Conservation (phyloP, 306 rosid genomes). For the Astragalus glycyphyllos region DNA sequence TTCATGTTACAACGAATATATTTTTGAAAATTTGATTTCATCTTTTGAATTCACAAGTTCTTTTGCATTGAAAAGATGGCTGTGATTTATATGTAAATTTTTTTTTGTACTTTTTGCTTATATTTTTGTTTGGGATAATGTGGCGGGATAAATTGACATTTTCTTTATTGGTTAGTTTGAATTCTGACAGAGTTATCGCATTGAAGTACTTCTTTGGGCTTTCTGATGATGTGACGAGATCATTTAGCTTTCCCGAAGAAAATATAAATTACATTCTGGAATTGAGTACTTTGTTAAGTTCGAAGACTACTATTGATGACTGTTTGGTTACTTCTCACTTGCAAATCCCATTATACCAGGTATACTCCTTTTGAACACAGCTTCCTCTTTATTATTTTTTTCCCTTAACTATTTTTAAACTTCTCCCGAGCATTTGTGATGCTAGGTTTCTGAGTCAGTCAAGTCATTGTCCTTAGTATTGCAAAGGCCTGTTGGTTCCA, state of each 20-base stretch:
- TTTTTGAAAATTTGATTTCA: slow-evolving; percentile 12
- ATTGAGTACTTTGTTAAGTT: slow-evolving; percentile 60
- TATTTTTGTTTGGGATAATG: slow-evolving; percentile 25
- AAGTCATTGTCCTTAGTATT: slow-evolving; percentile 66
- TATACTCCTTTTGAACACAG: slow-evolving; percentile 42
- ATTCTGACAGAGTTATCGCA: slow-evolving; percentile 66
- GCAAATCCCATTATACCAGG: slow-evolving; percentile 66
- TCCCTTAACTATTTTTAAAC: slow-evolving; percentile 33
- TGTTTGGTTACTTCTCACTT: slow-evolving; percentile 55
- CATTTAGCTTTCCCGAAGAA: slow-evolving; percentile 67
- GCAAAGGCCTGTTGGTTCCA: slow-evolving; percentile 65
- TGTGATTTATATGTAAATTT: neutral
- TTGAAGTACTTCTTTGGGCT: slow-evolving; percentile 87
- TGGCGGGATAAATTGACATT: slow-evolving; percentile 47
- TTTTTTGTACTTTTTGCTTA: neutral
- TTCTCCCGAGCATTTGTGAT: slow-evolving; percentile 44
- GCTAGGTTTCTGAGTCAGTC: slow-evolving; percentile 68
- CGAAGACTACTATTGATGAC: slow-evolving; percentile 59
- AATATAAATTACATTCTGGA: slow-evolving; percentile 63
- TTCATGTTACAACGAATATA: neutral
- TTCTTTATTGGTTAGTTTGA: slow-evolving; percentile 70
- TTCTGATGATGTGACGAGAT: slow-evolving; percentile 58
- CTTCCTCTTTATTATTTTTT: slow-evolving; percentile 23
- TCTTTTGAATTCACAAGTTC: slow-evolving; percentile 23
- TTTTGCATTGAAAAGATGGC: slow-evolving; percentile 17